Evolutionary conservation across 2,329 filamentous ascomycete species (phyloP).

Genomic region (Emericellopsis cladophorae): DNA sequence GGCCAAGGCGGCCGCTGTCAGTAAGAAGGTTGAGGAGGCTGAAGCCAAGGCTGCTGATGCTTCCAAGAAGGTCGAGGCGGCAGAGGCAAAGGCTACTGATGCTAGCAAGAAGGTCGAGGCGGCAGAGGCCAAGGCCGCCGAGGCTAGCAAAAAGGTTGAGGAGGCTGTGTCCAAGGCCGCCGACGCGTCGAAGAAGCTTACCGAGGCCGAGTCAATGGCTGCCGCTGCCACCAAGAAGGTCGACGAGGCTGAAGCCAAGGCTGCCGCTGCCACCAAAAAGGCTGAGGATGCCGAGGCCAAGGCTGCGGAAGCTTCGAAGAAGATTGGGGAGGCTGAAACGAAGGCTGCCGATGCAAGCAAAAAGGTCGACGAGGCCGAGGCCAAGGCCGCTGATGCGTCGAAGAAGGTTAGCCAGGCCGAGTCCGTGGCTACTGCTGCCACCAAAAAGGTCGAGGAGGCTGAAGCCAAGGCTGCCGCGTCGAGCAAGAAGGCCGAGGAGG

Average conservation of each 20-base stretch:
- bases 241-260: conserved; percentile 15
- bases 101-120: background rate
- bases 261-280: conserved; percentile 16
- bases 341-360: conserved; percentile 10
- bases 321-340: conserved; percentile 15
- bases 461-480: background rate
- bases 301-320: conserved; percentile 14
- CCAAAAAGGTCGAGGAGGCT: conserved; percentile 18
- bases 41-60: background rate
- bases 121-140: background rate
- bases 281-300: conserved; percentile 17
- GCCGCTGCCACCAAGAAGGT: conserved; percentile 15
- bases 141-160: background rate
- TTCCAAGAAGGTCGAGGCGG: background rate
- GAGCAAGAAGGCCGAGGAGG: background rate
- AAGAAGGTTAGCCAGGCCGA: conserved; percentile 17
- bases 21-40: conserved; percentile 8
- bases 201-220: conserved; percentile 11
- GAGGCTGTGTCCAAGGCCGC: background rate
- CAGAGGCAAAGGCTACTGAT: background rate
- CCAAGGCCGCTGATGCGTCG: conserved; percentile 15
- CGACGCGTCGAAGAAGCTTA: conserved; percentile 3
- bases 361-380: conserved; percentile 14
- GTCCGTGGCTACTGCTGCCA: conserved; percentile 14
- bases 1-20: conserved; percentile 10